phyloP scores from a whole-genome alignment of 805 yeast genomes.

The Lipomyces lipofer region DNA sequence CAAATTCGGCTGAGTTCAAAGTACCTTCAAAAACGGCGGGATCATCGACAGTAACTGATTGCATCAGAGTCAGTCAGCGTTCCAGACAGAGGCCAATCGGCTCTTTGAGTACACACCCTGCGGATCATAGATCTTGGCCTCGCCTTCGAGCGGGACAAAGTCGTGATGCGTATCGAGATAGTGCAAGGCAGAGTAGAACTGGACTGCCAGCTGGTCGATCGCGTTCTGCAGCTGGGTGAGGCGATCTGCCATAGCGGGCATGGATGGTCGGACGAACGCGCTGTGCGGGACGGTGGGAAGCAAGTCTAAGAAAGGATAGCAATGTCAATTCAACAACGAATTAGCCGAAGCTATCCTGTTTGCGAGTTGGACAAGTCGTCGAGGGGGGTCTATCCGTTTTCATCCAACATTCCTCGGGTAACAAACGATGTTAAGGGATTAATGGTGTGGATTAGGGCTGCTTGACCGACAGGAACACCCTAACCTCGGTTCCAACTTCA shows the following conservation, averaged over 20 bases:
- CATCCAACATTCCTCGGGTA: too few species aligned
- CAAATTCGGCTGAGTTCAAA: background rate
- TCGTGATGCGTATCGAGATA: constrained; percentile 51
- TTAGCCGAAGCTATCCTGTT: too few species aligned
- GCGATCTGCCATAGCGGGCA: constrained; percentile 22
- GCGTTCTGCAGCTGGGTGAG: constrained; percentile 35
- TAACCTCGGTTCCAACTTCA: too few species aligned
- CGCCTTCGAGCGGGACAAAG: constrained; percentile 42
- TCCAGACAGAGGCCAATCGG: background rate
- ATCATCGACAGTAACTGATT: constrained; percentile 20
- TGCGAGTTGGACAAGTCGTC: too few species aligned
- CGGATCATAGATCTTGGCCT: constrained; percentile 25
- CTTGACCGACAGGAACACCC: too few species aligned
- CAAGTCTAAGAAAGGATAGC: too few species aligned
- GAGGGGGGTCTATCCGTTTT: too few species aligned
- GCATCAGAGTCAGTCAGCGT: background rate
- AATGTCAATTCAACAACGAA: too few species aligned
- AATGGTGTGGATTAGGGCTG: too few species aligned
- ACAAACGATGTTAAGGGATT: too few species aligned
- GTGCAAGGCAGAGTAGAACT: constrained; percentile 34
- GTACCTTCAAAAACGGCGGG: constrained; percentile 27
- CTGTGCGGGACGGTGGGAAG: too few species aligned
- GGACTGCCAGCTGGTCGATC: constrained; percentile 34
- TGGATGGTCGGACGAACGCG: too few species aligned
- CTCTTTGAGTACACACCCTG: constrained; percentile 25